Evolutionary conservation across 2,329 filamentous ascomycete genomes (phyloP), one percentile per base, ranked within the genome.

Genomic region (Fusarium subtropicale): DNA sequence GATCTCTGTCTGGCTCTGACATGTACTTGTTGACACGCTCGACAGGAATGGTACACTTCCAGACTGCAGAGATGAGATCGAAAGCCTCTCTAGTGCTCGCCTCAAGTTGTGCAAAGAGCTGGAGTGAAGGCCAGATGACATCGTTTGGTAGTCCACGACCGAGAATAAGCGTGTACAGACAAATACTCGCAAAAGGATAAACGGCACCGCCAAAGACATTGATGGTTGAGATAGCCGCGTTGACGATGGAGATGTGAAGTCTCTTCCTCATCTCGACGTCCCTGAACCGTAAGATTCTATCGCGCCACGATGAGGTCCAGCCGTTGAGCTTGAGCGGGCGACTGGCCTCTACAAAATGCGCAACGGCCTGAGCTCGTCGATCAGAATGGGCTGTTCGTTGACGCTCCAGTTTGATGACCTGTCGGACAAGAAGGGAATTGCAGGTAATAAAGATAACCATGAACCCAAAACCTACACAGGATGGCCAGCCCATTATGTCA

Each of bases 321-420:
- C 79, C 79, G 36, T 81, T 81, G 31, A 81, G 75, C 67, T 81
- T 81, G 9, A 81, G 76, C 1, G 95, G 92, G 5, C 93, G 88
- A 57, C 96, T 93, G 0, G 92, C 90, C 77, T 97, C 93, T 53
- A 97, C 92, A 62, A 97, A 96, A 74, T 97, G 93, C 3, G 91
- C 90, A 1, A 93, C 92, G 7, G 91, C 88, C 74, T 97, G 92
- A 1, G 97, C 85, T 70, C 94, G 91, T 26, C 85, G 82, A 76
- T 97, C 94, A 0, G 93, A 94, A 3, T 92, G 90, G 1, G 84
- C 81, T 46, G 94, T 87, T n/a, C 93, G 88, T 26, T 86, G 84
- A 58, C 87, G 86, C 76, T 97, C 93, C 75, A 91, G 90, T 24
- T 84, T 82, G 16, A 97, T 82, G 20, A 94, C 82, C 3, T 85